phyloP scores from a whole-genome alignment of 352 stramenopile genomes.

The Phytopythium oedochilum region DNA sequence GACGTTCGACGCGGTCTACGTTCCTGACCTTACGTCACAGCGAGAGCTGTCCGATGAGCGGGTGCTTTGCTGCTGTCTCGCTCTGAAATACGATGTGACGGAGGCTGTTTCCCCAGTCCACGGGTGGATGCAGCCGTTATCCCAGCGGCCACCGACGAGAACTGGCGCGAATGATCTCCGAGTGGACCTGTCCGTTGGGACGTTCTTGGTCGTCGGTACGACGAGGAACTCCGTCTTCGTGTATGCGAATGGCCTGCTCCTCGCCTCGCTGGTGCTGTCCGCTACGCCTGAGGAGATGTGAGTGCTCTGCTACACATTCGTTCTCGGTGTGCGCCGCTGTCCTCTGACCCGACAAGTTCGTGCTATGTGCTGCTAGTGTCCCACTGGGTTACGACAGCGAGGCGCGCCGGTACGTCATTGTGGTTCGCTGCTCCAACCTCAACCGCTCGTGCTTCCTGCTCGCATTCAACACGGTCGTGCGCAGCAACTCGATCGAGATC shows the following conservation, averaged over 20 bases:
- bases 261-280: constrained; percentile 42
- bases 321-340: background rate
- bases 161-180: background rate
- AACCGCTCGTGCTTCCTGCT: constrained; percentile 51
- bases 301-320: background rate
- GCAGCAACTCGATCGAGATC: constrained; percentile 29
- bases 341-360: background rate
- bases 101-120: background rate
- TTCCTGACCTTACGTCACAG: background rate
- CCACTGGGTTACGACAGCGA: constrained; percentile 17
- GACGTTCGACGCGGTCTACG: background rate
- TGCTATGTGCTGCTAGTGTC: background rate
- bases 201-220: constrained; percentile 39
- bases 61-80: background rate
- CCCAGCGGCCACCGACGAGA: background rate
- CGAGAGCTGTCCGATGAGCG: background rate
- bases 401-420: constrained; percentile 20
- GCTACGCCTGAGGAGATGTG: constrained; percentile 40
- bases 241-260: constrained; percentile 32
- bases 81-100: background rate
- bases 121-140: background rate
- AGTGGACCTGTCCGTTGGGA: constrained; percentile 13
- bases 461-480: constrained; percentile 23
- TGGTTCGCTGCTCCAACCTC: constrained; percentile 37
- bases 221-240: constrained; percentile 41